phyloP scores from a whole-genome alignment of 768 basidiomycete genomes.

The Kwoniella europaea region DNA sequence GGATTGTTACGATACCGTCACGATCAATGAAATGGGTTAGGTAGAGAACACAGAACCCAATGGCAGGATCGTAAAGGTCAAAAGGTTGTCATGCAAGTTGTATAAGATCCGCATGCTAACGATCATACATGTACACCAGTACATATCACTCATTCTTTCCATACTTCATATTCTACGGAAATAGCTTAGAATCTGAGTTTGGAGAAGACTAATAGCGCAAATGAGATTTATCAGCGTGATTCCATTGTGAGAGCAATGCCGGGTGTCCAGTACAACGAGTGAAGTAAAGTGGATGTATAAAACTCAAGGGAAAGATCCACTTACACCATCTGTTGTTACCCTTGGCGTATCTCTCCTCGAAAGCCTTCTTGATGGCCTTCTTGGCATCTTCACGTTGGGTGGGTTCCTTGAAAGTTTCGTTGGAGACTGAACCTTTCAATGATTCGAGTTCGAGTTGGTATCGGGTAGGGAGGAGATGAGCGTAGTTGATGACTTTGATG shows the following conservation, averaged over 20 bases:
- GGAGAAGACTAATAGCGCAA: constrained; percentile 53
- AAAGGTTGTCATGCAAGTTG: not conserved
- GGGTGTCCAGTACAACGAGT: too few species aligned
- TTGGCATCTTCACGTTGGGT: constrained; percentile 92
- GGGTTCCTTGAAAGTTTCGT: constrained; percentile 97
- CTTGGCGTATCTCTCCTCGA: constrained; percentile 90
- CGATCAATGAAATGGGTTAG: too few species aligned
- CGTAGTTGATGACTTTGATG: constrained; percentile 99
- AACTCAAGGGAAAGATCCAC: constrained; percentile 22
- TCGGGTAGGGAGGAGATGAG: constrained; percentile 98
- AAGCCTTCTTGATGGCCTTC: constrained; percentile 92
- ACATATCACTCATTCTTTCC: constrained; percentile 2
- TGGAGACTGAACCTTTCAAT: constrained; percentile 80
- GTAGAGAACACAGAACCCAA: too few species aligned
- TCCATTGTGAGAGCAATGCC: too few species aligned
- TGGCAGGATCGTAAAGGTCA: not conserved
- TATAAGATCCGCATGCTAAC: constrained; percentile 18
- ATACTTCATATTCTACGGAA: not conserved
- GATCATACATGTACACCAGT: constrained; percentile 16
- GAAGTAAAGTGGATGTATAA: not conserved
- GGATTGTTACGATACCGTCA: too few species aligned
- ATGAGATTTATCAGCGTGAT: not conserved
- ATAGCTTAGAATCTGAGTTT: constrained; percentile 57
- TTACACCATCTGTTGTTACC: constrained; percentile 96
- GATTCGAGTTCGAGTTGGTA: constrained; percentile 96